A percentile compares a stretch with the other conserved stretches of the same genome.
Conservation (phyloP, 768 basidiomycete species). For the Mrakia gelida region DNA sequence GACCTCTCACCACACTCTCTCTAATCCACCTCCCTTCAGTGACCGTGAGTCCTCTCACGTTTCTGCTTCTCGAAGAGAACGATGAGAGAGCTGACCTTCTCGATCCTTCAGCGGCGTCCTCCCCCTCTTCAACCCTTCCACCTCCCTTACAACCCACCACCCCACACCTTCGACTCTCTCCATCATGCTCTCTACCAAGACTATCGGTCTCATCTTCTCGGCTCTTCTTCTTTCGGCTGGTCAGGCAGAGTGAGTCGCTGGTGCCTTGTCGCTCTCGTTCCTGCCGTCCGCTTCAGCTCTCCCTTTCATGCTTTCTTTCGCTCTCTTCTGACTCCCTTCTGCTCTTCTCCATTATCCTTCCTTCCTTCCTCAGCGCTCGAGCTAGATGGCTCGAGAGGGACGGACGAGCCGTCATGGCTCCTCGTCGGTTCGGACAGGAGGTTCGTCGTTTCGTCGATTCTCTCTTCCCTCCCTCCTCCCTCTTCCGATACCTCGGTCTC, state of each 20-base stretch:
- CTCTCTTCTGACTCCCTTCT: background rate
- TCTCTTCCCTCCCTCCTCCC: too few species aligned
- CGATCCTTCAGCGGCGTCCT: background rate
- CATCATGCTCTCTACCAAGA: conserved; percentile 4
- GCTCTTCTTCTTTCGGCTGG: conserved; percentile 8
- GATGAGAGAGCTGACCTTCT: background rate
- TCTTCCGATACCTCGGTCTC: too few species aligned
- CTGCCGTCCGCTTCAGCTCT: background rate
- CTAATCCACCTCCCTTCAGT: too few species aligned
- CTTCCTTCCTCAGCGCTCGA: background rate
- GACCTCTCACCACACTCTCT: too few species aligned
- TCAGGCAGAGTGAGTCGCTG: background rate
- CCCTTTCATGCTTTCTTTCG: background rate
- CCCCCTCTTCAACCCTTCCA: background rate
- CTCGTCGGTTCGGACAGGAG: conserved; percentile 13
- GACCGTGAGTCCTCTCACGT: too few species aligned
- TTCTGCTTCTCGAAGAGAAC: too few species aligned
- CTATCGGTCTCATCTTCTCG: conserved; percentile 10
- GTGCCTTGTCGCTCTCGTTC: background rate
- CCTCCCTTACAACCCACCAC: background rate
- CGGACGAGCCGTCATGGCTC: conserved; percentile 7
- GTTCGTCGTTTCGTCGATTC: too few species aligned
- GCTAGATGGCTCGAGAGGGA: background rate
- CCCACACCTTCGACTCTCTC: background rate
- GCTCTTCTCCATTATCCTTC: background rate